phyloP scores from a whole-genome alignment of 2,329 filamentous ascomycete genomes.

The Mollisia scopiformis region DNA sequence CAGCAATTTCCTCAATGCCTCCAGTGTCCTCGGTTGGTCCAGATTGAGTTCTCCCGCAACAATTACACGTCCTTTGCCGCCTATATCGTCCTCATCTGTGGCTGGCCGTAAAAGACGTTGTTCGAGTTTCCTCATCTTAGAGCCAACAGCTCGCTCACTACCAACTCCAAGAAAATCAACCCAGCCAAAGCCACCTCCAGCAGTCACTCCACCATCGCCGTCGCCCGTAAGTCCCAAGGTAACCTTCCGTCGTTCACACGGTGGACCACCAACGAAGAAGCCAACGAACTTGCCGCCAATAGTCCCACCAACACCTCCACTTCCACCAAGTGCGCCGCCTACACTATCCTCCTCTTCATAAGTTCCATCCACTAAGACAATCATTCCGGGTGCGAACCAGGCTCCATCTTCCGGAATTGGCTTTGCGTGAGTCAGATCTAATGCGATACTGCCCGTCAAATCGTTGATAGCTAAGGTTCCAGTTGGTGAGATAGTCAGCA shows the following conservation, averaged over 20 bases:
- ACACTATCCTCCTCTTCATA: conserved; percentile 90
- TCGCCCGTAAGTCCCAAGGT: conserved; percentile 71
- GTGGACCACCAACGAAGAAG: conserved; percentile 89
- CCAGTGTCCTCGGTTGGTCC: conserved; percentile 79
- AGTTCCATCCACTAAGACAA: conserved; percentile 91
- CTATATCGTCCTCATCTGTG: conserved; percentile 27
- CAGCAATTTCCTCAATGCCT: conserved; percentile 80
- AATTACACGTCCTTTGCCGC: conserved; percentile 60
- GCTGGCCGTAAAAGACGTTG: conserved; percentile 59
- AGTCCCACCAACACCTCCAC: conserved; percentile 82
- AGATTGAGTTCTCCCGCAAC: conserved; percentile 86
- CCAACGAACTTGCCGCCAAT: conserved; percentile 92
- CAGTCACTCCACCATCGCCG: conserved; percentile 57
- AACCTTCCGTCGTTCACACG: conserved; percentile 80
- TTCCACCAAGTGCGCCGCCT: conserved; percentile 72
- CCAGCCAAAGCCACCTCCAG: conserved; percentile 90
- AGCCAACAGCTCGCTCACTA: conserved; percentile 81
- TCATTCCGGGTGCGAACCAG: conserved; percentile 96
- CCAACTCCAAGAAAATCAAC: conserved; percentile 94
- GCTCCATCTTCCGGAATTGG: conserved; percentile 83
- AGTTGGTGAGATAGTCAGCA: conserved; percentile 79
- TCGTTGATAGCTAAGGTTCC: conserved; percentile 84
- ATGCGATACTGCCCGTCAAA: conserved; percentile 80
- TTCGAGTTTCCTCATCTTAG: conserved; percentile 82
- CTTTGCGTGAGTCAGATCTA: conserved; percentile 81